These are phyloP conservation scores for Corymbia citriodora DNA, from an alignment of 441 rosid genomes.

Conservation along the genomic window DNA sequence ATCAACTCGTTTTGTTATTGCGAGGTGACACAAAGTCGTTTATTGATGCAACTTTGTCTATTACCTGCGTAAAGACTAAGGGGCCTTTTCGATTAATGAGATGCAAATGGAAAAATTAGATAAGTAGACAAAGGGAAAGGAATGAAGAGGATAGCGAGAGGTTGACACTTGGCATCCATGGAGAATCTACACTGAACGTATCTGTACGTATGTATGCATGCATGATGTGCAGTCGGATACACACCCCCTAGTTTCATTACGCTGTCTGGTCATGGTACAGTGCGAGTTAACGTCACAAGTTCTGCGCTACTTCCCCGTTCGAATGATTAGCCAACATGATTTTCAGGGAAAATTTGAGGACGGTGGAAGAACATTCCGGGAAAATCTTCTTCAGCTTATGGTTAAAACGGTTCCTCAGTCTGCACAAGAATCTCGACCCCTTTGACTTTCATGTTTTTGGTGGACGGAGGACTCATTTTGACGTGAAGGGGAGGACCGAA, in stretches of 20 bases:
- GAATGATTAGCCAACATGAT: background rate
- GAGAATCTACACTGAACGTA: background rate
- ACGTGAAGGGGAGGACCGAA: background rate
- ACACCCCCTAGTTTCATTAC: background rate
- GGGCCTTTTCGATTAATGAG: background rate
- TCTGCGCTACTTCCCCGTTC: background rate
- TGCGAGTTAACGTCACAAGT: background rate
- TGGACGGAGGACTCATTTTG: background rate
- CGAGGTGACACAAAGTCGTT: accelerated
- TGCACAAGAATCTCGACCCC: background rate
- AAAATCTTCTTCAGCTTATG: background rate
- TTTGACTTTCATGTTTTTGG: background rate
- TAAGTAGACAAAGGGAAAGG: background rate
- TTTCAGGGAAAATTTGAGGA: background rate
- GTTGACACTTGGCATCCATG: background rate
- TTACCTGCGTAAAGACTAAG: background rate
- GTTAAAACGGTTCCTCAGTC: background rate
- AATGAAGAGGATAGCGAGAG: background rate
- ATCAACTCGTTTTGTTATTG: background rate
- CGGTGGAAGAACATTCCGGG: background rate
- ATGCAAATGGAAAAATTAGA: accelerated
- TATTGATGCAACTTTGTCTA: background rate
- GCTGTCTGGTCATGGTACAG: background rate
- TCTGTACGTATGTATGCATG: accelerated
- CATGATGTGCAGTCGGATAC: background rate